Evolutionary conservation across 768 basidiomycete genomes (phyloP).

Genomic region (Tricholoma flavovirens): DNA sequence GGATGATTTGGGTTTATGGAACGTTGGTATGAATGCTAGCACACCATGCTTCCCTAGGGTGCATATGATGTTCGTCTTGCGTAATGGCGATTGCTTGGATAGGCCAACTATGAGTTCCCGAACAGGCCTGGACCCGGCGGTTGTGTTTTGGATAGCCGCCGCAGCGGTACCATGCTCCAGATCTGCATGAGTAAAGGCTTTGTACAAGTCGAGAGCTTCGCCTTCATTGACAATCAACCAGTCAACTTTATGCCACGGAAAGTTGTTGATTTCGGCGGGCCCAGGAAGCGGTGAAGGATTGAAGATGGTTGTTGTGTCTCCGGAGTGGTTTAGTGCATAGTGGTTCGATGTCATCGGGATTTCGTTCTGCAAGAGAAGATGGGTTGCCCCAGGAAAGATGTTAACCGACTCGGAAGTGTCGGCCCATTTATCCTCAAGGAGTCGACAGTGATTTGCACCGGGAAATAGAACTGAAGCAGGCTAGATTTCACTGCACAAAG

Average conservation of each 20-base stretch:
- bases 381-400: conserved; percentile 34
- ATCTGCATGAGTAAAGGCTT: conserved; percentile 16
- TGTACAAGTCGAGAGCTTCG: conserved; percentile 37
- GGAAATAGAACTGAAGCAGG: conserved; percentile 43
- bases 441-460: conserved; percentile 47
- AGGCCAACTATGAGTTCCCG: conserved; percentile 17
- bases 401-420: conserved; percentile 11
- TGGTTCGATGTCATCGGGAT: conserved; percentile 40
- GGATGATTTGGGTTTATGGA: conserved; percentile 16
- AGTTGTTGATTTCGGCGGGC: conserved; percentile 28
- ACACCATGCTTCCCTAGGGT: conserved; percentile 52
- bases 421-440: conserved; percentile 26
- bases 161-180: not conserved
- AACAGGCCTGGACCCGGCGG: not conserved
- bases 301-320: conserved; percentile 32
- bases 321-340: conserved; percentile 24
- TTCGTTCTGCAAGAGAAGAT: conserved; percentile 58
- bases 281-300: conserved; percentile 57
- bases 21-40: conserved; percentile 32
- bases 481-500: not conserved
- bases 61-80: conserved; percentile 45
- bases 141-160: not conserved
- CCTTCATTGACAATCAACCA: conserved; percentile 56
- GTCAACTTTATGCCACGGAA: conserved; percentile 46
- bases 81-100: conserved; percentile 19